These are phyloP conservation scores for Omphalea diandra DNA, from an alignment of 441 rosid genomes.

Conservation along the genomic window DNA sequence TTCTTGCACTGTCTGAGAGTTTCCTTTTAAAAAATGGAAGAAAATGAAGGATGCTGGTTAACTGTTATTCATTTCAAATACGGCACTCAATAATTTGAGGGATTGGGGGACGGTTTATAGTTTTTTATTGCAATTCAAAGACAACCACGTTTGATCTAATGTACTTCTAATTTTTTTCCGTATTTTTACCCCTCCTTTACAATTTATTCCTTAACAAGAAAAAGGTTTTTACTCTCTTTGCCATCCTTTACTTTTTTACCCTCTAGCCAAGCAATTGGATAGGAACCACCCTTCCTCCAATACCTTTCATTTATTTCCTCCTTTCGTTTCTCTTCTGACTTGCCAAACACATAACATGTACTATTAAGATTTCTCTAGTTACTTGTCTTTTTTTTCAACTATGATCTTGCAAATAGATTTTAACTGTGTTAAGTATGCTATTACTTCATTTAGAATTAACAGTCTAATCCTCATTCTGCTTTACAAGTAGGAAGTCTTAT, in stretches of 20 bases:
- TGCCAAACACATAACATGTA: background rate
- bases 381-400: background rate
- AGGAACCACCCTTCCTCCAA: background rate
- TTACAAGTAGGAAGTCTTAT: conserved; percentile 8
- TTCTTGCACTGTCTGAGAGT: background rate
- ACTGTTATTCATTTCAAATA: background rate
- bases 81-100: background rate
- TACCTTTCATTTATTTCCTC: background rate
- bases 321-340: background rate
- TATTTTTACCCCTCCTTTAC: background rate
- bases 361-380: background rate
- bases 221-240: background rate
- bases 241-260: background rate
- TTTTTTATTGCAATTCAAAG: background rate
- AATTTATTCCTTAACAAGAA: background rate
- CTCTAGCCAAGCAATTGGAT: background rate
- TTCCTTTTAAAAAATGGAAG: background rate
- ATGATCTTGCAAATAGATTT: background rate
- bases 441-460: conserved; percentile 1
- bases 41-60: background rate
- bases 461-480: conserved; percentile 16
- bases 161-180: background rate
- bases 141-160: too few species aligned
- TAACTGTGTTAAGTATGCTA: background rate
- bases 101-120: background rate